These are phyloP conservation scores for Ceratocystis variospora DNA, from an alignment of 2,329 filamentous ascomycete genomes.

Conservation along the genomic window DNA sequence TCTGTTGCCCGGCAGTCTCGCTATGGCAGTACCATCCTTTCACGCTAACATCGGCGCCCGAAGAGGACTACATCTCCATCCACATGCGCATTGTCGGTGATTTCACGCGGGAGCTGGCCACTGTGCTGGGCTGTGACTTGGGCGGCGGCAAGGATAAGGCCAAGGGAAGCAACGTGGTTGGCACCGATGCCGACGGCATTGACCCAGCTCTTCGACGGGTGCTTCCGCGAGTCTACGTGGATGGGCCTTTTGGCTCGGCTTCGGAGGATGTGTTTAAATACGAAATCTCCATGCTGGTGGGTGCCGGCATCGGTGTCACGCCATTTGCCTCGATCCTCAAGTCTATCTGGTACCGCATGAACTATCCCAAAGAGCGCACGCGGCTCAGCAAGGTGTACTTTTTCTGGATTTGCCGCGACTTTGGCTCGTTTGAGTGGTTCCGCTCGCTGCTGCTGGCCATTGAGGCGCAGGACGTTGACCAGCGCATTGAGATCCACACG, in stretches of 20 bases:
- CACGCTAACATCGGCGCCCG: slow-evolving; percentile 71
- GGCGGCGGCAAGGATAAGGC: slow-evolving; percentile 25
- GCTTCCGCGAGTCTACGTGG: slow-evolving; percentile 66
- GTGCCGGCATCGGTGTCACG: slow-evolving; percentile 74
- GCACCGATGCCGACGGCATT: slow-evolving; percentile 48
- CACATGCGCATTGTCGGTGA: slow-evolving; percentile 74
- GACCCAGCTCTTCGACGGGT: slow-evolving; percentile 60
- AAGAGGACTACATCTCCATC: slow-evolving; percentile 81
- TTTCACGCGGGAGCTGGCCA: slow-evolving; percentile 59
- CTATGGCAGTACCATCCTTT: slow-evolving; percentile 85
- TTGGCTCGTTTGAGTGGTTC: slow-evolving; percentile 84
- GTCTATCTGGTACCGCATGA: slow-evolving; percentile 88
- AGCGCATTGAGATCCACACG: slow-evolving; percentile 78
- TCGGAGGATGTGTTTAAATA: slow-evolving; percentile 87
- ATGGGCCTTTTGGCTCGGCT: slow-evolving; percentile 73
- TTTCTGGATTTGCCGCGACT: slow-evolving; percentile 84
- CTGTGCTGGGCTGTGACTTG: slow-evolving; percentile 62
- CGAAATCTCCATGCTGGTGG: slow-evolving; percentile 64
- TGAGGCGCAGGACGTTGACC: slow-evolving; percentile 70
- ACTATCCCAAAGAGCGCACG: slow-evolving; percentile 68
- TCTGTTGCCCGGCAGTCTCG: slow-evolving; percentile 74
- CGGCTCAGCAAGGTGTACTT: slow-evolving; percentile 77
- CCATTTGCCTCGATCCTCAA: slow-evolving; percentile 78
- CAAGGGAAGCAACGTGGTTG: slow-evolving; percentile 52
- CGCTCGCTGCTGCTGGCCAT: slow-evolving; percentile 69